These are phyloP conservation scores for Moesziomyces parantarcticus DNA, from an alignment of 1,284 basidiomycete species.

Conservation along the genomic window DNA sequence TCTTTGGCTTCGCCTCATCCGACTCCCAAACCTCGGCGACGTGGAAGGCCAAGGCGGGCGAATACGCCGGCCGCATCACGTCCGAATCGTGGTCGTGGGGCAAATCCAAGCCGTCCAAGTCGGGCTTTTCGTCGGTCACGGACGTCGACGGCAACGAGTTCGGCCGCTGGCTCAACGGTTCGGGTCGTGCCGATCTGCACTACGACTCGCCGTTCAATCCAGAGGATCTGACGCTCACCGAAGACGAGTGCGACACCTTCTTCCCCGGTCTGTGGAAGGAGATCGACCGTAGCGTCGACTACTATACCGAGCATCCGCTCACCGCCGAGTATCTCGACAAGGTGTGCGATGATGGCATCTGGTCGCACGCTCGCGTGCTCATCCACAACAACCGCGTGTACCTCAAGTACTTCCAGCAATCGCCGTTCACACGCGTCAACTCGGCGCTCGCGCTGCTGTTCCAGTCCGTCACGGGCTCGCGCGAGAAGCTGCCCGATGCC, in stretches of 20 bases:
- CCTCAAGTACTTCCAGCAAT: conserved; percentile 58
- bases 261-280: conserved; percentile 62
- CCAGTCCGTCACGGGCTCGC: conserved; percentile 47
- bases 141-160: conserved; percentile 40
- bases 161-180: conserved; percentile 44
- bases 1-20: conserved; percentile 33
- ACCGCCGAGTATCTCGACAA: conserved; percentile 56
- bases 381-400: conserved; percentile 63
- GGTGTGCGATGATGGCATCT: conserved; percentile 59
- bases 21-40: conserved; percentile 8
- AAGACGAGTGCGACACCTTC: conserved; percentile 63
- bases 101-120: neutral
- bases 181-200: conserved; percentile 28
- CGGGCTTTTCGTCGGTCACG: neutral
- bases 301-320: conserved; percentile 42
- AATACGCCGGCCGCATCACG: conserved; percentile 31
- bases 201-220: conserved; percentile 62
- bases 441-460: conserved; percentile 54
- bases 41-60: conserved; percentile 39
- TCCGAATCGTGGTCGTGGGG: conserved; percentile 15
- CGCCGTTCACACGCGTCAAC: conserved; percentile 52
- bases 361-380: conserved; percentile 58
- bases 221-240: conserved; percentile 60
- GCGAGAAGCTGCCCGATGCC: conserved; percentile 63
- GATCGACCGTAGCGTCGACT: conserved; percentile 53